phyloP scores from a whole-genome alignment of 805 yeast species.

The Ogataea allantospora region DNA sequence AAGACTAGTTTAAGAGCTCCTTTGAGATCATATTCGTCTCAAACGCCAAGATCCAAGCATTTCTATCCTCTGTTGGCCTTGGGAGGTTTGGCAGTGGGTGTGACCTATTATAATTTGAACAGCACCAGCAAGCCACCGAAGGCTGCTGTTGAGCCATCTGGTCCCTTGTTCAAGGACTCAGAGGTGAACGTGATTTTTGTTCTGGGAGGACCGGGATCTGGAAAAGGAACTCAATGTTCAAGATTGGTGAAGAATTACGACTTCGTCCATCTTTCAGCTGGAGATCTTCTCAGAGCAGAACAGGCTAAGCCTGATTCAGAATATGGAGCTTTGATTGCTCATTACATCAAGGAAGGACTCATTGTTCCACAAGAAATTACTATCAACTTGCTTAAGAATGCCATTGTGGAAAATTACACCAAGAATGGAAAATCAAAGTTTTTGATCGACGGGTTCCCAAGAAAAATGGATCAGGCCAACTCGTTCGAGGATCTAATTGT shows the following conservation, averaged over 20 bases:
- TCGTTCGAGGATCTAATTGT: slow-evolving; percentile 83
- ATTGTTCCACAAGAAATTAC: slow-evolving; percentile 96
- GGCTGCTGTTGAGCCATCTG: slow-evolving; percentile 34
- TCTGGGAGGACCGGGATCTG: slow-evolving; percentile 97
- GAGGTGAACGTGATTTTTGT: slow-evolving; percentile 84
- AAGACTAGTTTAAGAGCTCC: background rate
- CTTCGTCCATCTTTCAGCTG: slow-evolving; percentile 92
- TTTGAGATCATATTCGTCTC: slow-evolving; percentile 14
- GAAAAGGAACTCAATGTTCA: slow-evolving; percentile 96
- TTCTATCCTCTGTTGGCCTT: slow-evolving; percentile 28
- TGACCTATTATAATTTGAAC: slow-evolving; percentile 34
- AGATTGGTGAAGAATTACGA: slow-evolving; percentile 76
- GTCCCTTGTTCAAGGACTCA: slow-evolving; percentile 47
- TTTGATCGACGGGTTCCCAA: slow-evolving; percentile 93
- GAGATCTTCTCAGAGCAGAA: slow-evolving; percentile 91
- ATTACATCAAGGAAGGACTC: slow-evolving; percentile 79
- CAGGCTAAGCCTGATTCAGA: slow-evolving; percentile 79
- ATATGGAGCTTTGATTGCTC: slow-evolving; percentile 81
- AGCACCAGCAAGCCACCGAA: slow-evolving; percentile 32
- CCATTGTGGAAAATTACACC: slow-evolving; percentile 55
- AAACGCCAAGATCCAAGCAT: slow-evolving; percentile 15
- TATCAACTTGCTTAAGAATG: slow-evolving; percentile 74
- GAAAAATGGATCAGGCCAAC: slow-evolving; percentile 96
- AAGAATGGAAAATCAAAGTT: slow-evolving; percentile 58
- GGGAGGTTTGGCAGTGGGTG: slow-evolving; percentile 32